These are phyloP conservation scores for Botrytis sinoallii DNA, from an alignment of 2,329 filamentous ascomycete genomes.

Conservation along the genomic window DNA sequence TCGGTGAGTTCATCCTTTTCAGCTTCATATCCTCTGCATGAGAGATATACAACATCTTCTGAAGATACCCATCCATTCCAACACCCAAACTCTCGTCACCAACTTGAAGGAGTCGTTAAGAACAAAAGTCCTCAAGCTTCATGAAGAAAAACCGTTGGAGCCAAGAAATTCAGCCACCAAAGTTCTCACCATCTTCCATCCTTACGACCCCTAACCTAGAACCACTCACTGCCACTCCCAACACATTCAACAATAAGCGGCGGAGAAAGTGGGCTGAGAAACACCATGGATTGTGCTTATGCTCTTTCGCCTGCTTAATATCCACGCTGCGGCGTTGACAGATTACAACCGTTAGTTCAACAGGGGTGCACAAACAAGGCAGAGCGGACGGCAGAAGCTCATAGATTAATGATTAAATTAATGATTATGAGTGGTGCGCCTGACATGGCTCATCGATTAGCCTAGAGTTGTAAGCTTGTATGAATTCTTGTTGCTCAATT, in stretches of 20 bases:
- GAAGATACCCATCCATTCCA: not conserved
- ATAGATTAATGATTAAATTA: not conserved
- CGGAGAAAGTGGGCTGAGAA: not conserved
- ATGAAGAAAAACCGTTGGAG: constrained; percentile 3
- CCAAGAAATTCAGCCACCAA: not conserved
- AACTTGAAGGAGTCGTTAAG: not conserved
- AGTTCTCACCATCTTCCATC: not conserved
- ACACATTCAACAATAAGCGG: not conserved
- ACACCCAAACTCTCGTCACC: not conserved
- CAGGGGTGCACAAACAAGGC: not conserved
- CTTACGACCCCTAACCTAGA: not conserved
- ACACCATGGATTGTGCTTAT: not conserved
- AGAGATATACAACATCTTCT: not conserved
- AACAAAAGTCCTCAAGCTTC: not conserved
- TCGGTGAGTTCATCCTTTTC: not conserved
- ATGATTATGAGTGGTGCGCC: not conserved
- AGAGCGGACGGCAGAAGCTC: not conserved
- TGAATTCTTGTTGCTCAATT: not conserved
- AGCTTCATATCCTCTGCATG: not conserved
- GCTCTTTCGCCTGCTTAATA: not conserved
- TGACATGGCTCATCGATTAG: not conserved
- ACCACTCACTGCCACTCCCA: not conserved
- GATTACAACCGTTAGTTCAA: not conserved
- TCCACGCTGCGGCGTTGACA: not conserved
- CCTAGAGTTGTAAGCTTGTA: not conserved